These are phyloP conservation scores for Aspergillus felis DNA, from an alignment of 2,329 filamentous ascomycete species.

Conservation along the genomic window DNA sequence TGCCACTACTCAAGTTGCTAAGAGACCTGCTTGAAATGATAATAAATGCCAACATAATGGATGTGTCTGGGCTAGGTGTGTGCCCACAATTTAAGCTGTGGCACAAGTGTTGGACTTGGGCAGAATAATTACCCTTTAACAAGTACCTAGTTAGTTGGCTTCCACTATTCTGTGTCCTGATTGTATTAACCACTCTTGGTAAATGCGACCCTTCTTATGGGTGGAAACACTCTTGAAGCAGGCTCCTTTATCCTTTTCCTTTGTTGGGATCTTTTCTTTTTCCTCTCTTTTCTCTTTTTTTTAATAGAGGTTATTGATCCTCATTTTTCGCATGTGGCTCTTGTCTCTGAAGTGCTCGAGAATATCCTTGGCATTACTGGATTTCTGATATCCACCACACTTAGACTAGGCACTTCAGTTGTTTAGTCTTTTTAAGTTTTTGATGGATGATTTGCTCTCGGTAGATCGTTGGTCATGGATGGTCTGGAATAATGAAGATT, in stretches of 20 bases:
- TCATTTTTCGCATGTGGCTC: background rate
- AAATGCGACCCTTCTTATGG: background rate
- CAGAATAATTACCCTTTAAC: background rate
- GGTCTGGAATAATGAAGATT: conserved; percentile 20
- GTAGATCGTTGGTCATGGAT: conserved; percentile 6
- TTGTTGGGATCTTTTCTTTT: background rate
- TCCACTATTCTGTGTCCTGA: background rate
- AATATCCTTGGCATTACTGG: conserved; percentile 6
- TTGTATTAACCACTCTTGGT: conserved; percentile 3
- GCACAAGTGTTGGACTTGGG: conserved; percentile 13
- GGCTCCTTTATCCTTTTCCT: background rate
- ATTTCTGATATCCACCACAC: conserved; percentile 4
- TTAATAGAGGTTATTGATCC: background rate
- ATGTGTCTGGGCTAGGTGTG: conserved; percentile 2
- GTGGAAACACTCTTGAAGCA: background rate
- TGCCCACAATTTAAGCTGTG: conserved; percentile 7
- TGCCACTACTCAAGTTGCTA: conserved; percentile 1
- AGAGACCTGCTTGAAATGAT: background rate
- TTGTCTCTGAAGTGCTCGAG: background rate
- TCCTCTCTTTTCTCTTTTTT: background rate
- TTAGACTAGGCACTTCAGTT: background rate
- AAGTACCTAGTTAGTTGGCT: background rate
- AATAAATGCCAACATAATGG: background rate
- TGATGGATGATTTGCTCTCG: background rate
- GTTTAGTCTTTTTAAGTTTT: conserved; percentile 12